Evolutionary conservation across 192 early-diverging fungal species (phyloP), one percentile per base, ranked within the genome.

Genomic region (Coemansia sp.): DNA sequence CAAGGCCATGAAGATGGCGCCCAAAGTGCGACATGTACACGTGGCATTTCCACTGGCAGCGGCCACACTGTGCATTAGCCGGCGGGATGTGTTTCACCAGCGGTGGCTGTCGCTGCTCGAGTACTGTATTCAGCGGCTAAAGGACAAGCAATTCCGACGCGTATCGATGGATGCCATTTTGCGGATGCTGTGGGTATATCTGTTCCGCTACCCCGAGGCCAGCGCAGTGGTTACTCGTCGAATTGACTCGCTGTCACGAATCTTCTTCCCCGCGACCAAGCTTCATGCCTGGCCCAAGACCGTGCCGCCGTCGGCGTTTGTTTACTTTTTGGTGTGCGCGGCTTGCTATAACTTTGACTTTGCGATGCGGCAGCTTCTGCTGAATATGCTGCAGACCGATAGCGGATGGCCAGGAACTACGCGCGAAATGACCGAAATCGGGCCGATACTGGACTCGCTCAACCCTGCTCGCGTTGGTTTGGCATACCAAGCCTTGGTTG

Each of bases 101-200:
- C 88, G 94, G 54, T 95, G 93, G 90, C 73, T 85, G 22, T 75
- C 87, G 7, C 79, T 93, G 68, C 82, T 93, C 8, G 91, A 93
- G 42, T 79, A 72, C 38, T 91, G 90, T 73, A 87, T 90, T 40
- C 87, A 89, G 70, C 88, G 88, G 44, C 89, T 93, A 42, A 92
- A 92, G 83, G 92, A 94, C 68, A 94, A 93, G 80, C 71, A 82
- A 54, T 86, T 89, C 60, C 87, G 93, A 2, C 83, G 86, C 20
- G 88, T 95, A n/a, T 91, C 94, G 0, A 74, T 99, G 64, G 89
- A 89, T 9, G 95, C 91, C 55, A 79, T 97, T 3, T 78, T 88
- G 36, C 91, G 95, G 5, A 82, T 98, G 49, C 73, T 96, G 22
- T 99, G 98, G 98, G 93, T 94, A 15, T 97, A 95, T 71, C 75